Evolutionary conservation across 345 rosid genomes (phyloP).

Genomic region (Euclidium syriacum): DNA sequence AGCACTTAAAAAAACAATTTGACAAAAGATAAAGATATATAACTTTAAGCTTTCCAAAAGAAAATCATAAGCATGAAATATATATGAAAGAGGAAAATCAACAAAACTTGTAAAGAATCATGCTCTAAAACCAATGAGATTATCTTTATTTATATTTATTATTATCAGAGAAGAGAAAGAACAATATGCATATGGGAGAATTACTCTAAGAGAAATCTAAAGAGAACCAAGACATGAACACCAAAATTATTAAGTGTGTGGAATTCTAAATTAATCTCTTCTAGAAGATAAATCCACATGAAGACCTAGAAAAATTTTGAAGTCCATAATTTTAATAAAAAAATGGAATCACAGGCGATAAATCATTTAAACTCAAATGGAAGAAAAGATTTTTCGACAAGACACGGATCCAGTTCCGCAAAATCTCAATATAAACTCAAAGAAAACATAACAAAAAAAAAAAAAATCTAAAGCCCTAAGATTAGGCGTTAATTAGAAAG

Average conservation of each 20-base stretch:
- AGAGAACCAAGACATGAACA: background rate
- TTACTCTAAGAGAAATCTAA: background rate
- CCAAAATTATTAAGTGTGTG: background rate
- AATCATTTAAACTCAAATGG: background rate
- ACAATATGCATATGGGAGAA: background rate
- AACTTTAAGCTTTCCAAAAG: background rate
- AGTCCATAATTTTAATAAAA: too few relatives aligned
- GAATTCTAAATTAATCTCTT: background rate
- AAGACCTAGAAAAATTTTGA: background rate
- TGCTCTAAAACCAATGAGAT: background rate
- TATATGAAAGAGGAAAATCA: background rate
- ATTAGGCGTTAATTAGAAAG: background rate
- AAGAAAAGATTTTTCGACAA: background rate
- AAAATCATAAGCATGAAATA: background rate
- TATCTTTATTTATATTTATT: background rate
- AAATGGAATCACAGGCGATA: background rate
- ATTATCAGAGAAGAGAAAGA: too few relatives aligned
- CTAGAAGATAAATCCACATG: background rate
- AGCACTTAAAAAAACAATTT: background rate
- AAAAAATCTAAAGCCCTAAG: background rate
- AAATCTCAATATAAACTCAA: background rate
- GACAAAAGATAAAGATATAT: background rate
- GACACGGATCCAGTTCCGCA: constrained; percentile 19
- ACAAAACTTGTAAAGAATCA: background rate
- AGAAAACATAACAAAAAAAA: too few relatives aligned